A percentile compares a stretch with the other conserved stretches of the same genome.
These are phyloP conservation scores for Kwoniella sp. DNA, from an alignment of 768 basidiomycete species.

Conservation along the genomic window DNA sequence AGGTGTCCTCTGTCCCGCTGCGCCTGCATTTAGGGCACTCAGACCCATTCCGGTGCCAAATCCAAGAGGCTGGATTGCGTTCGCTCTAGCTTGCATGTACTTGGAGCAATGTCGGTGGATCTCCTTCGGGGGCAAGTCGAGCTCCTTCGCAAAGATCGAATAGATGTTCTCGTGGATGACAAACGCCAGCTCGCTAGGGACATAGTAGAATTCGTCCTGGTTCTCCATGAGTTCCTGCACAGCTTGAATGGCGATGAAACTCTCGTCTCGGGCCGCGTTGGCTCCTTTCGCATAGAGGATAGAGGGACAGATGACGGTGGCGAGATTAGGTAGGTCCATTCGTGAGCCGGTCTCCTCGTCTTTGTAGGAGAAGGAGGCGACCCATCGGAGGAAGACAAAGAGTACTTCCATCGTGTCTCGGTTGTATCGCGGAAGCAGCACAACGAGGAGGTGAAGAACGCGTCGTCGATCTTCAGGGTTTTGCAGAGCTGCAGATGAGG, in stretches of 20 bases:
- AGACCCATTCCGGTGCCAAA: background rate
- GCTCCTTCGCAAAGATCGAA: constrained; percentile 74
- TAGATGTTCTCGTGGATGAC: constrained; percentile 84
- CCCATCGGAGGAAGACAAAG: constrained; percentile 99
- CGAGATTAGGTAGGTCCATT: constrained; percentile 95
- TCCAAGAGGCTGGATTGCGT: background rate
- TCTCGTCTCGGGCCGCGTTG: constrained; percentile 88
- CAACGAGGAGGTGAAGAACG: constrained; percentile 78
- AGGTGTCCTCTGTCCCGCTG: background rate
- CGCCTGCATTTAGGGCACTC: background rate
- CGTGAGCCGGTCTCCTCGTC: constrained; percentile 96
- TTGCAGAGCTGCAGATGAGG: constrained; percentile 63
- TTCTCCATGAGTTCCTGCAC: constrained; percentile 83
- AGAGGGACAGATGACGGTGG: constrained; percentile 97
- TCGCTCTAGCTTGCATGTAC: constrained; percentile 63
- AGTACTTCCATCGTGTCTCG: constrained; percentile 97
- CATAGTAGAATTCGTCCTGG: constrained; percentile 94
- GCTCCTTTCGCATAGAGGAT: constrained; percentile 84
- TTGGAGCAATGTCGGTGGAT: constrained; percentile 93
- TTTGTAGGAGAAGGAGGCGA: constrained; percentile 96
- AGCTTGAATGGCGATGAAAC: constrained; percentile 83
- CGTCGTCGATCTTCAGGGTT: constrained; percentile 76
- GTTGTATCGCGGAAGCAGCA: constrained; percentile 87
- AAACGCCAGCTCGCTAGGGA: constrained; percentile 82
- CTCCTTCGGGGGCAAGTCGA: constrained; percentile 91